Base-by-base conservation (phyloP, 2,329 filamentous ascomycete genomes). In the Xylariaceae sp. region DNA sequence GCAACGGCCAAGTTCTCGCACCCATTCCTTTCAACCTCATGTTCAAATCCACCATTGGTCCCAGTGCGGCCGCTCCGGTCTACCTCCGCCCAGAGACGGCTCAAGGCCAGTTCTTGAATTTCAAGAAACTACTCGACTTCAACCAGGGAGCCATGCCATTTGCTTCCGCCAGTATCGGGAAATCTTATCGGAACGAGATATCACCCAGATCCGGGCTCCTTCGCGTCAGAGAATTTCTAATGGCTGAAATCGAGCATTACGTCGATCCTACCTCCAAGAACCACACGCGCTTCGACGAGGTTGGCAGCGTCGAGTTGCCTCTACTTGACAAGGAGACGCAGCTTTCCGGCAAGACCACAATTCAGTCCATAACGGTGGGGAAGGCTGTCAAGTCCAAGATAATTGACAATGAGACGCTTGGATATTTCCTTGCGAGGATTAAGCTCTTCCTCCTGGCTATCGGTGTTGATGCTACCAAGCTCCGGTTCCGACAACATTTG, bases 401-500 rank as follows among this genome's bases (percentile, higher is more conserved):
- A 17, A 85, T 98, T 12, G 89, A 98, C 60, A 98, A 96, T 60
- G 89, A 98, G 71, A 98, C 92, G 1, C 75, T 98, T 28, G 92
- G 92, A 42, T 98, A 98, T 68, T 98, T 98, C 71, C 68, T 98
- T 31, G 92, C 87, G 28, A 80, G 92, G 35, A 95, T 98, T 53
- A 82, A 92, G 56, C 75, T 86, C 24, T 98, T 96, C 74, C 72
- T 96, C 47, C 61, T 83, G 53, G 88, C 82, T 63, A 82, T 98
- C 48, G 92, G 92, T 55, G 72, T 94, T 31, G 90, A 96, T 58
- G 70, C 77, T 57, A 74, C 68, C 46, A 98, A 96, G 70, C 75
- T 96, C 50, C 83, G 92, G 34, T 96, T 96, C 74, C 79, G 92
- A 53, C 92, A 98, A 64, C 92, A 98, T 65, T 95, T 98, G 89